Evolutionary conservation across 108 stramenopile species (phyloP).

Genomic region (Nitzschia sp.): DNA sequence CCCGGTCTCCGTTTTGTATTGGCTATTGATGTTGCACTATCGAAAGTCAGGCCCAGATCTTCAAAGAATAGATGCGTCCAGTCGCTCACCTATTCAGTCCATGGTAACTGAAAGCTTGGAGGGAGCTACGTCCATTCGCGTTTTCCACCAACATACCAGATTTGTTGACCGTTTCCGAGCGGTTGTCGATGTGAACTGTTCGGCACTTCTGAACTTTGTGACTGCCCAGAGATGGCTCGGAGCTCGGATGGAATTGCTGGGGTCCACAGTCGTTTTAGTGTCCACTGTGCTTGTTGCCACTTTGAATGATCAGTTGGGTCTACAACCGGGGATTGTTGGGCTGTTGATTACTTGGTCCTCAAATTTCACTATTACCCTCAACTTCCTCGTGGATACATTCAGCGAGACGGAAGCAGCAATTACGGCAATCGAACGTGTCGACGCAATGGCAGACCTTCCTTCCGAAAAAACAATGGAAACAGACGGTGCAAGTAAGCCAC

Average conservation of each 20-base stretch:
- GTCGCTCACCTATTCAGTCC: conserved; percentile 76
- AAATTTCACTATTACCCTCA: conserved; percentile 77
- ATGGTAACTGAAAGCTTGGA: conserved; percentile 80
- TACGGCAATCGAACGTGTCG: conserved; percentile 77
- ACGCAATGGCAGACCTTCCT: conserved; percentile 68
- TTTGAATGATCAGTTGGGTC: conserved; percentile 50
- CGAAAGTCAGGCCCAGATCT: conserved; percentile 77
- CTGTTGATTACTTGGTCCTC: conserved; percentile 75
- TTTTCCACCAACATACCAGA: conserved; percentile 50
- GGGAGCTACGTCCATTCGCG: conserved; percentile 72
- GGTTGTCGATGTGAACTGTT: conserved; percentile 53
- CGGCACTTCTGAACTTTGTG: conserved; percentile 76
- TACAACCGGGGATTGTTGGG: conserved; percentile 69
- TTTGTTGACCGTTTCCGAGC: conserved; percentile 56
- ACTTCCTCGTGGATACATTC: conserved; percentile 73
- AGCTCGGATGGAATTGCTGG: conserved; percentile 78
- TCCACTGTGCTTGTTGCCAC: conserved; percentile 58
- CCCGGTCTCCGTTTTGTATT: conserved; percentile 56
- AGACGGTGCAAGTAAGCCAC: conserved; percentile 16
- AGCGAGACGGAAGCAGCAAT: conserved; percentile 80
- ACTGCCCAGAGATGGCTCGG: conserved; percentile 86
- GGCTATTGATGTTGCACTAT: conserved; percentile 65
- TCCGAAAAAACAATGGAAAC: conserved; percentile 57
- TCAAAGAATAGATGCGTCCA: conserved; percentile 79
- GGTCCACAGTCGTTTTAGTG: conserved; percentile 60